A percentile compares a stretch with the other conserved stretches of the same genome.
Evolutionary conservation across 352 stramenopile species (phyloP).

Genomic region (Globisporangium okanoganense): DNA sequence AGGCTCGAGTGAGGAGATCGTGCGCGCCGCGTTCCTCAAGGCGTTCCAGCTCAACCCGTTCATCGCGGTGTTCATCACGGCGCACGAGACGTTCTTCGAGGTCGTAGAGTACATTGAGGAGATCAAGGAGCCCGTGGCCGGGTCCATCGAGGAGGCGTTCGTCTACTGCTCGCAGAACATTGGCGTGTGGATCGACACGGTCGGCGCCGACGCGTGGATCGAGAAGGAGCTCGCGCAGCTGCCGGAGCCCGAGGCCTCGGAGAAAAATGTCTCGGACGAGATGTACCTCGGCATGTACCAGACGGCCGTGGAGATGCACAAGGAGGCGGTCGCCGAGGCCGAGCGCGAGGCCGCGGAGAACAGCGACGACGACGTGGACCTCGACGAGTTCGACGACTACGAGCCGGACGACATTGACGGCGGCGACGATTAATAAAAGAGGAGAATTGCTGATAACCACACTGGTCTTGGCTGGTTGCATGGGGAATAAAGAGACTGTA

Average conservation of each 20-base stretch:
- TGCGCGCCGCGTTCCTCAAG: conserved; percentile 62
- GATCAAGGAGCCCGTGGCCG: conserved; percentile 59
- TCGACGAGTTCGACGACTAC: conserved; percentile 44
- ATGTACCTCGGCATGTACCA: conserved; percentile 89
- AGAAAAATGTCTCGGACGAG: conserved; percentile 55
- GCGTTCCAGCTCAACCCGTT: conserved; percentile 79
- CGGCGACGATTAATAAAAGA: conserved; percentile 31
- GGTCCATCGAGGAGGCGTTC: conserved; percentile 85
- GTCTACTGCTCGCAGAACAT: conserved; percentile 77
- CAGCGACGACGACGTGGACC: conserved; percentile 34
- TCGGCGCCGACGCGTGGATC: conserved; percentile 77
- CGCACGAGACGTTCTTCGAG: conserved; percentile 76
- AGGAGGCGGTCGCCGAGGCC: conserved; percentile 45
- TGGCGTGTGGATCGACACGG: conserved; percentile 81
- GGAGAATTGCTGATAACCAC: neutral
- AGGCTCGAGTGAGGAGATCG: conserved; percentile 72
- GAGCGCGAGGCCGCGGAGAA: conserved; percentile 28
- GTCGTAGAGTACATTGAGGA: conserved; percentile 84
- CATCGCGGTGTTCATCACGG: conserved; percentile 76
- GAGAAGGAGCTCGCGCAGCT: conserved; percentile 73
- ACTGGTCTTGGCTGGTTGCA: neutral
- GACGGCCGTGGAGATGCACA: conserved; percentile 85
- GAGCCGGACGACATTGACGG: conserved; percentile 51
- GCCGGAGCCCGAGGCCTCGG: conserved; percentile 37
- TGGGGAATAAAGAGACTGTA: conserved; percentile 7